Percentiles rank a stretch among this genome's conserved stretches.
phyloP scores from a whole-genome alignment of 2,329 filamentous ascomycete species.

The Aspergillus versicolor region DNA sequence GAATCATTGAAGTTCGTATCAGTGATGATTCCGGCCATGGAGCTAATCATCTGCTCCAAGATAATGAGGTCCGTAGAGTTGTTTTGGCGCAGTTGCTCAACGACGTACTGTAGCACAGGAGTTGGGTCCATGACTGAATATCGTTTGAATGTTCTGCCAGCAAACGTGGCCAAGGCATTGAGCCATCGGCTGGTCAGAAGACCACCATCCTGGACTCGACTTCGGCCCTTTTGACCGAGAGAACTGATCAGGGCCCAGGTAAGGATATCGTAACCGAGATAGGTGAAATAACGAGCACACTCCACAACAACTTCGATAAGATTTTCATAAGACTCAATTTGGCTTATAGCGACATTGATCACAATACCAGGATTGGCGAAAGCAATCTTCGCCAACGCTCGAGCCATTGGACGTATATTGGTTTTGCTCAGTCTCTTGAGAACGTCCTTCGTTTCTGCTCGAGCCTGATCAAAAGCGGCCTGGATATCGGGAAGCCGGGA shows the following conservation, averaged over 20 bases:
- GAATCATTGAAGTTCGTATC: constrained; percentile 84
- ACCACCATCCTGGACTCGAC: constrained; percentile 62
- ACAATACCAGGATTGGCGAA: constrained; percentile 88
- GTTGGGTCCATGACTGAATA: constrained; percentile 81
- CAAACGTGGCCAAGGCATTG: constrained; percentile 83
- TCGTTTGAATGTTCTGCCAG: constrained; percentile 82
- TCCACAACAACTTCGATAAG: constrained; percentile 93
- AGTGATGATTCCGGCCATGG: constrained; percentile 91
- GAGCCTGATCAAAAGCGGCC: constrained; percentile 72
- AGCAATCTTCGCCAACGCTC: constrained; percentile 86
- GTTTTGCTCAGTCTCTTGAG: constrained; percentile 88
- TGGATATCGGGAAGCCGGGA: constrained; percentile 77
- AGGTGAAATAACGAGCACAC: constrained; percentile 90
- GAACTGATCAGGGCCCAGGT: constrained; percentile 86
- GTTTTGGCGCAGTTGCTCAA: constrained; percentile 74
- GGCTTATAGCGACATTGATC: constrained; percentile 81
- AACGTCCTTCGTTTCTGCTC: constrained; percentile 75
- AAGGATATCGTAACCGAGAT: constrained; percentile 87
- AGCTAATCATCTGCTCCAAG: constrained; percentile 81
- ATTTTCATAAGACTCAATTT: constrained; percentile 93
- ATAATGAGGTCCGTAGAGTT: constrained; percentile 91
- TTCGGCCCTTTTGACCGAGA: constrained; percentile 58
- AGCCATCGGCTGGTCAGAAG: constrained; percentile 89
- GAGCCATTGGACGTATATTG: constrained; percentile 82
- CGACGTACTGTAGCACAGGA: constrained; percentile 86